Conservation (phyloP, 805 yeast genomes). For the Saccharomycopsis amapae region DNA sequence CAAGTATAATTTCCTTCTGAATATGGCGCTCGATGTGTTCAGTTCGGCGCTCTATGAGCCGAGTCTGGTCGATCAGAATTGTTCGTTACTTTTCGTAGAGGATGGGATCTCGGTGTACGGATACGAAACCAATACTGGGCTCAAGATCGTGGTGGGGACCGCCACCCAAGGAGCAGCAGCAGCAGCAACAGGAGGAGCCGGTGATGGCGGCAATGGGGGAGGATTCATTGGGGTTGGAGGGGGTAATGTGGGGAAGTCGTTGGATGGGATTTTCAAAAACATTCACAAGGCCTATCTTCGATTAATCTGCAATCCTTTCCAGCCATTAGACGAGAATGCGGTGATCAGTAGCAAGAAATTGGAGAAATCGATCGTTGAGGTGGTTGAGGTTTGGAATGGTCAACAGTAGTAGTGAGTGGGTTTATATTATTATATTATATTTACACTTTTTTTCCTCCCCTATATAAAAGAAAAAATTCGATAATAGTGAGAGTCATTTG, state of each 20-base stretch:
- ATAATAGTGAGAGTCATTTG: too few species aligned
- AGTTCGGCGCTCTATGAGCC: conserved; percentile 43
- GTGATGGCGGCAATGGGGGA: not conserved
- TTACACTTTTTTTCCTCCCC: too few species aligned
- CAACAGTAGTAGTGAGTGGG: conserved; percentile 8
- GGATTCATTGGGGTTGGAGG: not conserved
- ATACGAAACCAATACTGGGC: conserved; percentile 58
- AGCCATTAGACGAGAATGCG: conserved; percentile 28
- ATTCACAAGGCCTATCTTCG: conserved; percentile 50
- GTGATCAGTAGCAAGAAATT: conserved; percentile 21
- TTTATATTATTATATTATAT: too few species aligned
- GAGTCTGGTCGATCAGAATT: conserved; percentile 29
- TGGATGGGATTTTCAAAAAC: conserved; percentile 30
- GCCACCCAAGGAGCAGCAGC: conserved; percentile 28
- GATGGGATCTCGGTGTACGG: conserved; percentile 66
- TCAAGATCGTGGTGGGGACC: conserved; percentile 57
- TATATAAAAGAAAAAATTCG: too few species aligned
- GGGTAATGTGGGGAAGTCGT: conserved; percentile 13
- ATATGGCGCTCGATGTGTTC: conserved; percentile 67
- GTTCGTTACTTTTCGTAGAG: conserved; percentile 51
- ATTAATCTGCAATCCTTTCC: conserved; percentile 59
- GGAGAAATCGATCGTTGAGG: conserved; percentile 17
- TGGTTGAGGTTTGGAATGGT: conserved; percentile 21
- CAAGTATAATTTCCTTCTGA: conserved; percentile 64
- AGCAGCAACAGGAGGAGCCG: not conserved